phyloP scores from a whole-genome alignment of 1,139 yeast genomes.

The Candida tetrigidarum region DNA sequence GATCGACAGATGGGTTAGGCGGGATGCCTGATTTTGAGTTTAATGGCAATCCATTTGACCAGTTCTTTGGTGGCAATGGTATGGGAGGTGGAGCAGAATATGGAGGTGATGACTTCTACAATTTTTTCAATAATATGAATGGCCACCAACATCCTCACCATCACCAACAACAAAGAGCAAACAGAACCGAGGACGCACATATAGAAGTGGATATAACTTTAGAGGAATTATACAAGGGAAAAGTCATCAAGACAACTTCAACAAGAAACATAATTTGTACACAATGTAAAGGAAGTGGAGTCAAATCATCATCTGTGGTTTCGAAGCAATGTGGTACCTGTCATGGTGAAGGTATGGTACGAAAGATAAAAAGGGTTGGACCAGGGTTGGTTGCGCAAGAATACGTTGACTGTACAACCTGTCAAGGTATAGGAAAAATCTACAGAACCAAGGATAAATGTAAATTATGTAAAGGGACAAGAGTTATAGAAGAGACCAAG shows the following conservation, averaged over 20 bases:
- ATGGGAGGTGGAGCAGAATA: constrained; percentile 40
- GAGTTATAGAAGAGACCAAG: constrained; percentile 67
- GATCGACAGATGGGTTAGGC: constrained; percentile 35
- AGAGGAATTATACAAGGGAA: constrained; percentile 83
- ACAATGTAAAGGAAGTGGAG: constrained; percentile 77
- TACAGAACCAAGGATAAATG: constrained; percentile 74
- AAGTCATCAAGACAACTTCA: constrained; percentile 73
- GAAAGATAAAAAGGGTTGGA: constrained; percentile 66
- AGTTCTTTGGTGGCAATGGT: constrained; percentile 35
- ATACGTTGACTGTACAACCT: constrained; percentile 63
- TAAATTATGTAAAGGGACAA: constrained; percentile 72
- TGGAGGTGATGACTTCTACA: constrained; percentile 70
- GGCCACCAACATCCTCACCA: constrained; percentile 17
- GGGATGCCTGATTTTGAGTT: constrained; percentile 22
- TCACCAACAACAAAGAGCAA: constrained; percentile 14
- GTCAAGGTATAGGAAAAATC: constrained; percentile 73
- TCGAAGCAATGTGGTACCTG: constrained; percentile 66
- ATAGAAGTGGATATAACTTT: constrained; percentile 66
- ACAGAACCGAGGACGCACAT: constrained; percentile 66
- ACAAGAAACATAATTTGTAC: constrained; percentile 75
- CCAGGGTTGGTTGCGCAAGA: constrained; percentile 78
- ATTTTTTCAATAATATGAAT: constrained; percentile 61
- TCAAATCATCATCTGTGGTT: constrained; percentile 58
- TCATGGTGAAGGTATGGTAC: constrained; percentile 69
- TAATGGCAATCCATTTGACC: constrained; percentile 47